Evolutionary conservation across 805 yeast genomes (phyloP), one percentile per base, ranked within the genome.

Genomic region (Candida alai): DNA sequence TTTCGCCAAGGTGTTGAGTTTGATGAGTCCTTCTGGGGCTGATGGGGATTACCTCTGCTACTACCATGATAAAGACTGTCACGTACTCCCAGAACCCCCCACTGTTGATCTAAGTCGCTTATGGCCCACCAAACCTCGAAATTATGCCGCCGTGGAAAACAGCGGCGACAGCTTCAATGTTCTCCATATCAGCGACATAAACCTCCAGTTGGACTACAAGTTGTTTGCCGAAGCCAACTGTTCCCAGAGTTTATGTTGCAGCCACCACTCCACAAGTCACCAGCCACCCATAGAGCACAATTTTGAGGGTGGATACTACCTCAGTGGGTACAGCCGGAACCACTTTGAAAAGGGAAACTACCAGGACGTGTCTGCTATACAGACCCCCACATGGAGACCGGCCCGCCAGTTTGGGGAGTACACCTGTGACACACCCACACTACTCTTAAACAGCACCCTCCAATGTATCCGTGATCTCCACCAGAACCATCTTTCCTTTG

Each of bases 181-280:
- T 4, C 60, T 81, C 40, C 89, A 81, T 45, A 47, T 81, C 20
- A 70, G 81, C 13, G 88, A 81, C 49, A 75, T 80, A 55, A 87
- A 81, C 53, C 55, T 78, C 30, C 75, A 79, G 49, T 53, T 73
- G 36, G 73, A 74, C 42, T 77, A 73, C 52, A 52, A 62, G 15
- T 57, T 73, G 9, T 82, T 80, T 20, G 52, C 72, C 4, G 84
- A 77, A 51, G 73, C 72, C n/a, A 76, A 77, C 47, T 76, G 82
- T 52, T 55, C 74, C 54, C 37, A 61, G 41, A 42, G 62, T 53
- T 66, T 78, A 70, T 81, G 89, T 52, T 81, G 89, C 52, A 73
- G 69, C 35, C 62, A 73, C 4, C 51, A 47, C 29, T 74, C 73
- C 45, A 24, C 34, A 7, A 55, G 52, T 19, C 47, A 57, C 32